phyloP scores from a whole-genome alignment of 345 rosid species.

The Bretschneidera sinensis region DNA sequence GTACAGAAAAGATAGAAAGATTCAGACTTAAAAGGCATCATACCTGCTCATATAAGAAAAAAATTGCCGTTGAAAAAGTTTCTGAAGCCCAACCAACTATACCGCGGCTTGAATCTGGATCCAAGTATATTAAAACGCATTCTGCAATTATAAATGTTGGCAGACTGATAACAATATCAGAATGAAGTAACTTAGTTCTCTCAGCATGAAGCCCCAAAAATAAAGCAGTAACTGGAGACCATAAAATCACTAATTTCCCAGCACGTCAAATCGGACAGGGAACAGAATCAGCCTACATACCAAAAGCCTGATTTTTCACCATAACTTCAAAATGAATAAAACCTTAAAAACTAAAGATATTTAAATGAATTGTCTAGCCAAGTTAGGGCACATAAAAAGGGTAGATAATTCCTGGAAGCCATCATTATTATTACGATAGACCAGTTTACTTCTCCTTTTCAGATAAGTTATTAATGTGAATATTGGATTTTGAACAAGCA shows the following conservation, averaged over 20 bases:
- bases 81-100: constrained; percentile 81
- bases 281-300: not conserved
- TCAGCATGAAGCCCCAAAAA: constrained; percentile 13
- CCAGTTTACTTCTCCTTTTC: no score
- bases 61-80: constrained; percentile 66
- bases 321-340: not conserved
- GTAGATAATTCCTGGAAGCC: no score
- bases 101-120: constrained; percentile 74
- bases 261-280: not conserved
- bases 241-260: not conserved
- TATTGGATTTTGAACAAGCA: no score
- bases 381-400: no score
- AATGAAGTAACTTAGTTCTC: constrained; percentile 30
- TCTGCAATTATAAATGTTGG: constrained; percentile 99
- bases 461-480: no score
- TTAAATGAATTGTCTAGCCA: no score
- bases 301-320: not conserved
- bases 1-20: not conserved
- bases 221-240: not conserved
- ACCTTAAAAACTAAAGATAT: not conserved
- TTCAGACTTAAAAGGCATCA: constrained; percentile 7
- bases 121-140: constrained; percentile 93
- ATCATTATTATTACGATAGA: no score
- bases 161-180: constrained; percentile 79
- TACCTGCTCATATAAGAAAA: constrained; percentile 98